Percentiles rank a stretch among this genome's conserved stretches.
Conservation (phyloP, 148 eudicot species). For the Polygonum aviculare region DNA sequence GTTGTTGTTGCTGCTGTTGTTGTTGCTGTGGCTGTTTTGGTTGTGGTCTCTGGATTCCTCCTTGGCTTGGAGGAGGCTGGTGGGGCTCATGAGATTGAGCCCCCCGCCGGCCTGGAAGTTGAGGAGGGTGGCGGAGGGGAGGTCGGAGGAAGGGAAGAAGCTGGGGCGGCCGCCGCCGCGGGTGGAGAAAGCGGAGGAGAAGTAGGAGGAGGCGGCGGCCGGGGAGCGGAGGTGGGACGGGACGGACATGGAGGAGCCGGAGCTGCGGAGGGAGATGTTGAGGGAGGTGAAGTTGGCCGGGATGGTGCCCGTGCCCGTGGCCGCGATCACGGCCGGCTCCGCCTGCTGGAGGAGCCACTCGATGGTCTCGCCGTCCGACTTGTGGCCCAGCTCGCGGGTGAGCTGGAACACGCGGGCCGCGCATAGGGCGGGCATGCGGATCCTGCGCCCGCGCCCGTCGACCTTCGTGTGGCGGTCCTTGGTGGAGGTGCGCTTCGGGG, state of each 20-base stretch:
- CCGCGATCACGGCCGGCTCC: conserved; percentile 90
- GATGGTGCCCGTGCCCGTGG: conserved; percentile 97
- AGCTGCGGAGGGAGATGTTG: conserved; percentile 78
- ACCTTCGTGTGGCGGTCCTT: conserved; percentile 96
- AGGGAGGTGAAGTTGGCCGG: conserved; percentile 92
- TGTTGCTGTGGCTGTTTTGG: background rate
- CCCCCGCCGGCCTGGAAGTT: conserved; percentile 40
- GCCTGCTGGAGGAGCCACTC: conserved; percentile 98
- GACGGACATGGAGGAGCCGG: conserved; percentile 75
- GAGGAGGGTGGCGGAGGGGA: conserved; percentile 32
- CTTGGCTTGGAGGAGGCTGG: conserved; percentile 32
- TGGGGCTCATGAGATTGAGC: conserved; percentile 19
- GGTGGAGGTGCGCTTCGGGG: conserved; percentile 69
- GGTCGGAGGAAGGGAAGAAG: conserved; percentile 28
- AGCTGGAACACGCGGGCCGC: conserved; percentile 96
- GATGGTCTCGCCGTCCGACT: conserved; percentile 89
- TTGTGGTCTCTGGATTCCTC: conserved; percentile 34
- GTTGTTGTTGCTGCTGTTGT: background rate
- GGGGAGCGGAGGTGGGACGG: conserved; percentile 72
- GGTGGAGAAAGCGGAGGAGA: conserved; percentile 41
- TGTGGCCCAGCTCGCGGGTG: conserved; percentile 88
- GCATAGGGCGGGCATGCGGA: conserved; percentile 94
- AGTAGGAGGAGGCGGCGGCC: conserved; percentile 29
- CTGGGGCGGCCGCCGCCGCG: conserved; percentile 26
- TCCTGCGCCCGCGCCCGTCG: conserved; percentile 94